A percentile compares a stretch with the other conserved stretches of the same genome.
Evolutionary conservation across 1,284 basidiomycete genomes (phyloP).

Genomic region (Pseudozyma thailandica): DNA sequence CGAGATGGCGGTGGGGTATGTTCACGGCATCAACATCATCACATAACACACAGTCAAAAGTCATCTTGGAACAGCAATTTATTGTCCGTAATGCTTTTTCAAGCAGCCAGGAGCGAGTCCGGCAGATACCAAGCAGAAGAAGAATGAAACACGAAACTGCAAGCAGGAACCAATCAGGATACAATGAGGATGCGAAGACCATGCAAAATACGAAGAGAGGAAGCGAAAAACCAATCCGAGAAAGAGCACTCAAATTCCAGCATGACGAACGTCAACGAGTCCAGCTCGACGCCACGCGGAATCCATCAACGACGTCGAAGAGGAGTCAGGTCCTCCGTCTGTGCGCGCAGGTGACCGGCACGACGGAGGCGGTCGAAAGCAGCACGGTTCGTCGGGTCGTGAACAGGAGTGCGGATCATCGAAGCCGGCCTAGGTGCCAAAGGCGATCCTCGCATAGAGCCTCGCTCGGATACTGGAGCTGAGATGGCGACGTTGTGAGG

Average conservation of each 20-base stretch:
- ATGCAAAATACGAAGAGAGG: constrained; percentile 5
- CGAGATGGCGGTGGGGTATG: too few species aligned
- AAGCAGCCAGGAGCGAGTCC: too few species aligned
- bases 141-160: constrained; percentile 3
- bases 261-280: background rate
- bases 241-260: background rate
- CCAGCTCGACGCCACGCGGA: constrained; percentile 8
- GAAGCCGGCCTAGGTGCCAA: constrained; percentile 26
- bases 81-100: constrained; percentile 25
- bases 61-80: constrained; percentile 4
- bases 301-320: constrained; percentile 28
- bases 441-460: constrained; percentile 22
- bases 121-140: constrained; percentile 8
- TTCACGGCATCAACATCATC: too few species aligned
- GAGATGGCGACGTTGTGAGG: constrained; percentile 14
- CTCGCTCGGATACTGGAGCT: constrained; percentile 15
- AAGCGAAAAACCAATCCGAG: background rate
- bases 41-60: background rate
- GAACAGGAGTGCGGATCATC: constrained; percentile 35
- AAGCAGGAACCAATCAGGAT: background rate
- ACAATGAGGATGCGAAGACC: background rate
- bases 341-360: constrained; percentile 42
- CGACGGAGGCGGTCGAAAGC: constrained; percentile 48
- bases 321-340: constrained; percentile 41
- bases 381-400: constrained; percentile 33